Percentiles rank a stretch among this genome's conserved stretches.
These are phyloP conservation scores for Annulohypoxylon maeteangense DNA, from an alignment of 495 filamentous ascomycete species.

Conservation along the genomic window DNA sequence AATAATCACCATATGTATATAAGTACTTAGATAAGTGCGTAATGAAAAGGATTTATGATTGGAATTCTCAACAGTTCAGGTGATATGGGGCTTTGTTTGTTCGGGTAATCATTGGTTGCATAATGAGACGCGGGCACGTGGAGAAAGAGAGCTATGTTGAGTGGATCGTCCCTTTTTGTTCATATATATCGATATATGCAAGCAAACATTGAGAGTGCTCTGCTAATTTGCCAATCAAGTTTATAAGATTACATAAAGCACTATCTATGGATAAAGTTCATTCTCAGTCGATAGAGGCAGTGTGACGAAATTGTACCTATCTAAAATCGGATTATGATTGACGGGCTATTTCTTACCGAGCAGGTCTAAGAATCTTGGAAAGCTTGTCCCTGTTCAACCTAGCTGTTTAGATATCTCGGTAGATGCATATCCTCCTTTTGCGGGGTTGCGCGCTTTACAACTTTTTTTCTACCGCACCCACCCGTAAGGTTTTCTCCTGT, in stretches of 20 bases:
- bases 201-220: background rate
- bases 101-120: background rate
- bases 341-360: slow-evolving; percentile 36
- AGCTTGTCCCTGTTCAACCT: slow-evolving; percentile 12
- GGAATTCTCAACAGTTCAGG: background rate
- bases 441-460: slow-evolving; percentile 23
- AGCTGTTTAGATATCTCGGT: slow-evolving; percentile 3
- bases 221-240: background rate
- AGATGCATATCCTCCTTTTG: slow-evolving; percentile 17
- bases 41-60: background rate
- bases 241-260: background rate
- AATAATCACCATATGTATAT: background rate
- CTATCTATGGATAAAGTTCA: background rate
- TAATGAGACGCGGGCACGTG: slow-evolving; percentile 36
- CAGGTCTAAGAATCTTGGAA: background rate
- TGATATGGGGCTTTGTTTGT: background rate
- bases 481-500: background rate
- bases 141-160: slow-evolving; percentile 23
- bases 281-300: background rate
- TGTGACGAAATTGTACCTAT: slow-evolving; percentile 1
- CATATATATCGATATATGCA: slow-evolving; percentile 8
- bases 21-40: background rate
- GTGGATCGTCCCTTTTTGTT: slow-evolving; percentile 37
- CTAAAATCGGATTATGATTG: slow-evolving; percentile 19
- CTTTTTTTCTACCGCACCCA: slow-evolving; percentile 14